These are phyloP conservation scores for Moniliophthora roreri DNA, from an alignment of 1,284 basidiomycete species.

Conservation along the genomic window DNA sequence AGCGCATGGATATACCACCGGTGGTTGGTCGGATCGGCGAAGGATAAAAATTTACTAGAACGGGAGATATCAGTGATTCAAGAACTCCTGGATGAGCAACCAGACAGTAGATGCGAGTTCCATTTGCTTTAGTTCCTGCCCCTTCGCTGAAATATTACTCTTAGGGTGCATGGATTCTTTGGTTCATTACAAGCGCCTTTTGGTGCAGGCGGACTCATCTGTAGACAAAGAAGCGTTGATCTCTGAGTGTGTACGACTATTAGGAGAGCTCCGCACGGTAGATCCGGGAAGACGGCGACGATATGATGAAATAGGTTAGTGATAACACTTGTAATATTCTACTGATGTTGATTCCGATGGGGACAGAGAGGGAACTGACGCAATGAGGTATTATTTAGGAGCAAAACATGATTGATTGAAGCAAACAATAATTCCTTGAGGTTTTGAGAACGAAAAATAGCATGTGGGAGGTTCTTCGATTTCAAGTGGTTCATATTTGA, in stretches of 20 bases:
- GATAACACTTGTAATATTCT: too few species aligned
- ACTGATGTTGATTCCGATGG: too few species aligned
- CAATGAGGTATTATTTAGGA: too few species aligned
- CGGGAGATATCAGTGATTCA: constrained; percentile 83
- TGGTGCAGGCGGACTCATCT: constrained; percentile 44
- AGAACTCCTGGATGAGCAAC: constrained; percentile 88
- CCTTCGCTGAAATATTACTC: constrained; percentile 1
- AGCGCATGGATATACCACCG: constrained; percentile 98
- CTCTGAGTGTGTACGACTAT: constrained; percentile 50
- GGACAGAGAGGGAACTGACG: too few species aligned
- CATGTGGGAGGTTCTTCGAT: too few species aligned
- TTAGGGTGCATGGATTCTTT: constrained; percentile 92
- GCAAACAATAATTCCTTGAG: too few species aligned
- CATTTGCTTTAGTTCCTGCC: not conserved
- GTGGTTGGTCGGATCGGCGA: constrained; percentile 86
- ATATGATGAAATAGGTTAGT: constrained; percentile 65
- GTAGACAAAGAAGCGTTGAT: constrained; percentile 38
- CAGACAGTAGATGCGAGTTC: constrained; percentile 88
- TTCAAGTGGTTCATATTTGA: too few species aligned
- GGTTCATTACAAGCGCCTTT: constrained; percentile 74
- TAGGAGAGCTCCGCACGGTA: constrained; percentile 51
- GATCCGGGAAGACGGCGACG: constrained; percentile 61
- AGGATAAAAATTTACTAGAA: constrained; percentile 53
- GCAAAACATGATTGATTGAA: too few species aligned
- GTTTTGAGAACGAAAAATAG: too few species aligned